phyloP scores from a whole-genome alignment of 2,329 filamentous ascomycete genomes.

The Talaromyces rugulosus region DNA sequence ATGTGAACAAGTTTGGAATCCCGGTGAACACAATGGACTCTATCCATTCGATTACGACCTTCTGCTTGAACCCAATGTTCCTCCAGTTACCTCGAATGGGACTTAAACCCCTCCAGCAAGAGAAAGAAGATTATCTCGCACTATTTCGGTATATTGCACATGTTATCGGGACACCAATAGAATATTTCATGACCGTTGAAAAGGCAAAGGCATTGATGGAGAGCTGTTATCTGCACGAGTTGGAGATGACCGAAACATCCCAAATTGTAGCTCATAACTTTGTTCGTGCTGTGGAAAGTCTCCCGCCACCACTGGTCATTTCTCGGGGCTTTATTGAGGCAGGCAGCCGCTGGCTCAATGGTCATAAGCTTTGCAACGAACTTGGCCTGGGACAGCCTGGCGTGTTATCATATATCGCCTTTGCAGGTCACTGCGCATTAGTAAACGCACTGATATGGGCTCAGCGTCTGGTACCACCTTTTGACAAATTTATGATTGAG shows the following conservation, averaged over 20 bases:
- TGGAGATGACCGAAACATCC: slow-evolving; percentile 31
- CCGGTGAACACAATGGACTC: slow-evolving; percentile 71
- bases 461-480: slow-evolving; percentile 20
- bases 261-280: slow-evolving; percentile 36
- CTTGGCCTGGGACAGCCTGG: slow-evolving; percentile 31
- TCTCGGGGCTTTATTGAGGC: slow-evolving; percentile 35
- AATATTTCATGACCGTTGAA: slow-evolving; percentile 52
- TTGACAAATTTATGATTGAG: slow-evolving; percentile 22
- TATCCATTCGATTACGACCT: slow-evolving; percentile 65
- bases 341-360: slow-evolving; percentile 36
- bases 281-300: slow-evolving; percentile 31
- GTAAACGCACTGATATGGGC: slow-evolving; percentile 22
- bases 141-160: slow-evolving; percentile 70
- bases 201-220: slow-evolving; percentile 61
- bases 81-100: slow-evolving; percentile 65
- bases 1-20: slow-evolving; percentile 53
- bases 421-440: slow-evolving; percentile 25
- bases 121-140: slow-evolving; percentile 64
- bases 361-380: slow-evolving; percentile 33
- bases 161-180: slow-evolving; percentile 62
- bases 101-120: slow-evolving; percentile 56
- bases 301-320: slow-evolving; percentile 31
- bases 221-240: slow-evolving; percentile 26
- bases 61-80: slow-evolving; percentile 63
- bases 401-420: slow-evolving; percentile 13